Base-by-base conservation (phyloP, 768 basidiomycete genomes). In the Roridomyces roridus region DNA sequence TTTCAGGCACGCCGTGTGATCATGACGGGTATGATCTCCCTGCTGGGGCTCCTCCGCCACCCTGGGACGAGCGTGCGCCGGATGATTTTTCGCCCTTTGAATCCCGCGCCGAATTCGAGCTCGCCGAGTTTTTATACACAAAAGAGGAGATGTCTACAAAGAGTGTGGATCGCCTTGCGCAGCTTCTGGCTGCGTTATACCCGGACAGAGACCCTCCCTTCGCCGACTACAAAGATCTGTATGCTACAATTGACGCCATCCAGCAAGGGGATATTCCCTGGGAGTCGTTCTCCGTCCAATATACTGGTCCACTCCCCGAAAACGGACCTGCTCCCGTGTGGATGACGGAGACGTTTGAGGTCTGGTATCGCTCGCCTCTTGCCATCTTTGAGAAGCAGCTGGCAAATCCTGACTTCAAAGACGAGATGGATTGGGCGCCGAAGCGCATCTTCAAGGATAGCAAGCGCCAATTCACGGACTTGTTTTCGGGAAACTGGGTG, bases 211-310 rank as follows among this genome's bases (percentile, higher is more conserved):
- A 52, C 6, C 67, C 75, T 4, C 75, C 75, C 0, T 80, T 76
- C 49, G 25, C 46, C 1, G 64, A 68, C 34, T 59, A 72, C 48
- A 35, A 60, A 5, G 70, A 78, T 20, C 24, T 79, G n/a, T n/a
- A n/a, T n/a, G n/a, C n/a, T n/a, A n/a, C n/a, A n/a, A n/a, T n/a
- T n/a, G n/a, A n/a, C n/a, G 4, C 51, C 0, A 78, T 72, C n/a
- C 48, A 44, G 6, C 45, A 69, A 20, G 76, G 77, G 9, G 72
- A 74, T 24, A 67, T 67, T 10, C 70, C 75, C 0, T 82, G 79
- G 78, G 18, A 69, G 4, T 65, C 59, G 3, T 74, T 80, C 51
- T 46, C 60, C 1, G 44, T 74, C 14, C 43, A 52, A 6, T 77
- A 75, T 28, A 47, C 48, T 0, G 70, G 68, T 1, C 43, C 36